These are phyloP conservation scores for Ceratocystis alfenasii DNA, from an alignment of 2,329 filamentous ascomycete genomes.

Conservation along the genomic window DNA sequence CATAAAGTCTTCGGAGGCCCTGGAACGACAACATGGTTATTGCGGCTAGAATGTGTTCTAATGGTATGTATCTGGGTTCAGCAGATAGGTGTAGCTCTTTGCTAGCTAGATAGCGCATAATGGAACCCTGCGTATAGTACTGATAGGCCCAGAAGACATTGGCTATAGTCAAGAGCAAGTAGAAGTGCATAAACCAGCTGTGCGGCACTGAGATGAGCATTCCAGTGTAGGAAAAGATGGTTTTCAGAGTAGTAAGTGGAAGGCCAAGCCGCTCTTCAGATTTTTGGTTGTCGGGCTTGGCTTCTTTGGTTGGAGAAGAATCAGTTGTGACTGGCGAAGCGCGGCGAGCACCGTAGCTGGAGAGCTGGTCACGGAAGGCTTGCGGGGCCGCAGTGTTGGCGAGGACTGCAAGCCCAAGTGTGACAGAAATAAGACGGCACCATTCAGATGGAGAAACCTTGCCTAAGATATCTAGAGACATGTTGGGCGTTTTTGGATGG, in stretches of 20 bases:
- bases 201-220: slow-evolving; percentile 58
- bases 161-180: slow-evolving; percentile 55
- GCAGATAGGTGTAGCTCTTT: slow-evolving; percentile 27
- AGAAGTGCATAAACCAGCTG: slow-evolving; percentile 82
- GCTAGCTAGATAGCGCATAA: slow-evolving; percentile 39
- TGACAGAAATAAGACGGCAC: slow-evolving; percentile 18
- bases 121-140: slow-evolving; percentile 41
- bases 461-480: not conserved
- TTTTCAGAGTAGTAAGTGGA: not conserved
- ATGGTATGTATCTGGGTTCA: slow-evolving; percentile 37
- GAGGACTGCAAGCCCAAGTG: slow-evolving; percentile 17
- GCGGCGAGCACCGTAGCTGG: slow-evolving; percentile 38
- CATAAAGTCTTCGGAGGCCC: slow-evolving; percentile 61
- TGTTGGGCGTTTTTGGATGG: no score
- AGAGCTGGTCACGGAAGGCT: slow-evolving; percentile 35
- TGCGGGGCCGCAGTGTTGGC: slow-evolving; percentile 18
- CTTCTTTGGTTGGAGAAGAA: not conserved
- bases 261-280: not conserved
- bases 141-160: slow-evolving; percentile 66
- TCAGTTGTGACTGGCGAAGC: slow-evolving; percentile 34
- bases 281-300: not conserved
- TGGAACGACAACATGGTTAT: slow-evolving; percentile 69
- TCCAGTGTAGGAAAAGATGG: slow-evolving; percentile 21
- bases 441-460: slow-evolving; percentile 22
- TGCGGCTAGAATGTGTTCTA: slow-evolving; percentile 50